phyloP scores from a whole-genome alignment of 345 rosid species.

The Populus ilicifolia region DNA sequence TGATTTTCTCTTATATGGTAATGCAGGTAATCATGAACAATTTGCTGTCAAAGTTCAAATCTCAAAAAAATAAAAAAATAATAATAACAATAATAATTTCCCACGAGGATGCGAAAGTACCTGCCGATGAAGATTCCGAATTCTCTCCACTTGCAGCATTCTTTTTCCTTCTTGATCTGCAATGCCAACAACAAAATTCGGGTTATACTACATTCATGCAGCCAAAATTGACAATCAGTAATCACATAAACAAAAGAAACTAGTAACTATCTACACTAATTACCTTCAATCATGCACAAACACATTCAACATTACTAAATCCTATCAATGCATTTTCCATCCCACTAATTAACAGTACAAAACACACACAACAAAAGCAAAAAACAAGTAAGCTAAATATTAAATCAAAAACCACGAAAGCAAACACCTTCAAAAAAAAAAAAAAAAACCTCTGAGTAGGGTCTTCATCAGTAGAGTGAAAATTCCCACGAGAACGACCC shows the following conservation, averaged over 20 bases:
- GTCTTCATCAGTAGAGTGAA: slow-evolving; percentile 79
- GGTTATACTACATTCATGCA: background rate
- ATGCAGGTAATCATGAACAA: background rate
- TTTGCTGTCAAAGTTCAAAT: background rate
- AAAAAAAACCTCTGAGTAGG: slow-evolving; percentile 74
- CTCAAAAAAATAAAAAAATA: background rate
- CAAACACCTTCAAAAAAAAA: background rate
- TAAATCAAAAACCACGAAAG: background rate
- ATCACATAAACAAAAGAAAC: background rate
- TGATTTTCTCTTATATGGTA: background rate
- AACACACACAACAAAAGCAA: background rate
- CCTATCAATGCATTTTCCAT: background rate
- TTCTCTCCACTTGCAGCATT: slow-evolving; percentile 71
- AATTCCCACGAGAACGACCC: slow-evolving; percentile 98
- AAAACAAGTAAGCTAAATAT: background rate
- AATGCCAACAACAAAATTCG: slow-evolving; percentile 11
- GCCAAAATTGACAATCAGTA: background rate
- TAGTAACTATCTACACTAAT: background rate
- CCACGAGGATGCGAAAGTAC: slow-evolving; percentile 23
- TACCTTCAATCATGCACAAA: background rate
- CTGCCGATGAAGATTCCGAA: slow-evolving; percentile 64
- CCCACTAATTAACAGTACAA: background rate
- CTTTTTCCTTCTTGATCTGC: slow-evolving; percentile 92
- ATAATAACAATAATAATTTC: background rate
- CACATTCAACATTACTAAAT: background rate